Base-by-base conservation (phyloP, 2,329 filamentous ascomycete genomes). In the Ustulina deusta region DNA sequence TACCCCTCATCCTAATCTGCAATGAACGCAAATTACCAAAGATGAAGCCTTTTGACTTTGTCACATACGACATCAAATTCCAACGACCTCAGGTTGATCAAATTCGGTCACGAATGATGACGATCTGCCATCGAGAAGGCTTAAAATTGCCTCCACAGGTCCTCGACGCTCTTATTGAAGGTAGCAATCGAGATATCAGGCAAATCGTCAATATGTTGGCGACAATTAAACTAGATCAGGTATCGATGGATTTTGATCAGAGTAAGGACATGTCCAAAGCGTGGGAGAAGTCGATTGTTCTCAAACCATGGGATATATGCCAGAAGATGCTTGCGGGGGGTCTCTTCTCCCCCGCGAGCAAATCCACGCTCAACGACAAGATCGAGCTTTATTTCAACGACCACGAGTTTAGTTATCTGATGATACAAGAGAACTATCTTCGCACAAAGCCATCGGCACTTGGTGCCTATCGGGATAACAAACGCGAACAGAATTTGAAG, bases 361-460 rank as follows among this genome's bases (percentile, higher is more conserved):
- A 93, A 72, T 85, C 93, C 2, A 97, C 93, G 0, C 83, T 99
- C 40, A 98, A 98, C 78, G 95, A 99, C 79, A 99, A 99, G 84
- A 96, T 97, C 70, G 95, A 99, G 81, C 88, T 99, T 1, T 99
- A 99, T 80, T 99, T 99, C 85, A 98, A 99, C 79, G 96, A 99
- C 75, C 96, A 99, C 77, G 96, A 99, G 75, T 97, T 98, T 81
- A 97, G 94, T 76, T 96, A 91, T 76, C 84, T 99, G 61, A 98
- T 99, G 96, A 90, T 99, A 54, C 96, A 99, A 78, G 97, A 99
- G 79, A 99, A 99, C 77, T 99, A 99, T 74, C 85, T 99, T 13
- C 91, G 89, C 70, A 94, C 93, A 1, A 93, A 90, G 68, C 96
- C 96, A 2, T 85, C 90, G 68, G 85, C 80, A 4, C 83, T 92